Base-by-base conservation (phyloP, 2,329 filamentous ascomycete genomes). In the Ceratocystis smalleyi region DNA sequence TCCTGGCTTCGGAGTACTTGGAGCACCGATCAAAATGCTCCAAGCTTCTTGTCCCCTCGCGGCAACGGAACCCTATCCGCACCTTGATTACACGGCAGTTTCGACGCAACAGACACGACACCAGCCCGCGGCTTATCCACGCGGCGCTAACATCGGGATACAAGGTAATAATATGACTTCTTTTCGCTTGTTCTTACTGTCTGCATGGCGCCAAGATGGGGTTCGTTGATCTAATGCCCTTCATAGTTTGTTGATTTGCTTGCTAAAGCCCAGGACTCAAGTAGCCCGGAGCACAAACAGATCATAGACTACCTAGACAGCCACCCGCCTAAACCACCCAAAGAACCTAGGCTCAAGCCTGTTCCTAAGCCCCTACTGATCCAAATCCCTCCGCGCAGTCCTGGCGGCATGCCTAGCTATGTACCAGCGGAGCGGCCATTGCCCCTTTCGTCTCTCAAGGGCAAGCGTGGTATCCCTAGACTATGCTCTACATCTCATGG, bases 121-220 rank as follows among this genome's bases (percentile, higher is more conserved):
- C 77, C 12, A 86, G 83, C 68, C 75, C 78, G 1, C 79, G 83
- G 19, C 77, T 88, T 45, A 75, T 89, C 27, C 79, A 80, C 61
- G 76, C 82, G 1, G 81, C 83, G 6, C 81, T 92, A 69, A 75
- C 80, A 43, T 81, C 82, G 30, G 89, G 88, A 27, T 91, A 91
- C 75, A 81, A 83, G 73, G 83, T 83, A 68, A 19, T 69, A 32
- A 19, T 69, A 32, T 49, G 35, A 2, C 17, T 24, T n/a, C 27
- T n/a, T 30, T n/a, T 32, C n/a, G 7, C 54, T n/a, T 22, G 5
- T 32, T 6, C 15, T 19, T 8, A 10, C 24, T 45, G n/a, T 49
- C 15, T 10, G 32, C 47, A n/a, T n/a, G 7, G 49, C 10, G 12
- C 27, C 27, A 27, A 27, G 27, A 27, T 27, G 2, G 27, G 27